phyloP scores from a whole-genome alignment of 1,284 basidiomycete species.

The Lentinus polychrous region DNA sequence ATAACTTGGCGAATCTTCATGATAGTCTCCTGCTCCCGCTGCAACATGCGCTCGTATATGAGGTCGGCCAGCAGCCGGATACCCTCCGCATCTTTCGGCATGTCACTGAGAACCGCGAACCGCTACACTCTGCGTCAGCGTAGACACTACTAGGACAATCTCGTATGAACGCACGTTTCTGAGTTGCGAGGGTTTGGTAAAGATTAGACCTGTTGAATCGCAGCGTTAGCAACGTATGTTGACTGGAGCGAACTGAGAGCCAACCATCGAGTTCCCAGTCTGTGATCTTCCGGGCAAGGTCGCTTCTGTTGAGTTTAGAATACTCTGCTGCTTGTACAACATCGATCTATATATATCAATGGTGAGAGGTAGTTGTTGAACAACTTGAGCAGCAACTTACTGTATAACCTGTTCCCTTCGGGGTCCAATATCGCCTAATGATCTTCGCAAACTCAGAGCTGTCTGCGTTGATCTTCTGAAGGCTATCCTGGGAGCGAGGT shows the following conservation, averaged over 20 bases:
- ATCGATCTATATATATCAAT: slow-evolving; percentile 27
- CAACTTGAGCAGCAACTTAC: slow-evolving; percentile 13
- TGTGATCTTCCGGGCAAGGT: slow-evolving; percentile 30
- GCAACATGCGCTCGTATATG: slow-evolving; percentile 34
- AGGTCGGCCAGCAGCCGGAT: slow-evolving; percentile 30
- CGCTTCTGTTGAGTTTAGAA: slow-evolving; percentile 27
- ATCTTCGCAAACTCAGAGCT: slow-evolving; percentile 27
- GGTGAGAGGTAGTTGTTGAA: neutral
- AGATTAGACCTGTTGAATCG: slow-evolving; percentile 23
- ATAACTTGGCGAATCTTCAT: slow-evolving; percentile 36
- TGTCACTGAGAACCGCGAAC: slow-evolving; percentile 30
- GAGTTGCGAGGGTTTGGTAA: slow-evolving; percentile 35
- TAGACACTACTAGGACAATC: neutral
- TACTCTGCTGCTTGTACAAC: slow-evolving; percentile 25
- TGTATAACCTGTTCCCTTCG: slow-evolving; percentile 21
- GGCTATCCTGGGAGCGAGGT: slow-evolving; percentile 19
- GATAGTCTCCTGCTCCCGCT: slow-evolving; percentile 36
- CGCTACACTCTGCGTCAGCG: slow-evolving; percentile 22
- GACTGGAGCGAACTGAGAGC: slow-evolving; percentile 1
- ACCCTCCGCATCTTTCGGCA: slow-evolving; percentile 29
- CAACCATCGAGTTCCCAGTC: slow-evolving; percentile 32
- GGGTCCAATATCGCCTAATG: slow-evolving; percentile 30
- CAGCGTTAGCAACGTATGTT: neutral
- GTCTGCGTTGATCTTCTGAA: slow-evolving; percentile 28
- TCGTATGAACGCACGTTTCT: slow-evolving; percentile 26